Evolutionary conservation across 805 yeast genomes (phyloP).

Genomic region (Candida fluviatilis): DNA sequence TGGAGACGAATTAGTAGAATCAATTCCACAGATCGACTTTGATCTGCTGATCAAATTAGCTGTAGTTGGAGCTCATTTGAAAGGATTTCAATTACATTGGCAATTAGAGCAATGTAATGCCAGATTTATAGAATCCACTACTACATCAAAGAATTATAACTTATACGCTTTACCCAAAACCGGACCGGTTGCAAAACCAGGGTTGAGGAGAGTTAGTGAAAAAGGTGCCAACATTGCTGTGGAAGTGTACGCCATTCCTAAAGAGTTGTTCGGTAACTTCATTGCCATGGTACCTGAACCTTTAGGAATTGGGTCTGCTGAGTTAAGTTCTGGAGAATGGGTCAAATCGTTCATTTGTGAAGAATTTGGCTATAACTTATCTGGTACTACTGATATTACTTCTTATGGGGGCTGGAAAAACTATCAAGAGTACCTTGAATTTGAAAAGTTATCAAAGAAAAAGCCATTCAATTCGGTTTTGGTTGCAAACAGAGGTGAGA

Average conservation of each 20-base stretch:
- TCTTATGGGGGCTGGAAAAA: constrained; percentile 82
- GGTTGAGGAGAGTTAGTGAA: constrained; percentile 63
- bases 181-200: constrained; percentile 88
- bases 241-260: constrained; percentile 83
- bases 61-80: constrained; percentile 94
- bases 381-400: constrained; percentile 80
- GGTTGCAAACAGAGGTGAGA: constrained; percentile 96
- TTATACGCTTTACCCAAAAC: constrained; percentile 77
- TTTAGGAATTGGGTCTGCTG: constrained; percentile 90
- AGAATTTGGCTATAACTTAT: constrained; percentile 71
- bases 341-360: constrained; percentile 95
- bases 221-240: constrained; percentile 61
- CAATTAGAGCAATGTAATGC: constrained; percentile 86
- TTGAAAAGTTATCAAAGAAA: constrained; percentile 16
- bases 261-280: constrained; percentile 73
- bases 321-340: constrained; percentile 73
- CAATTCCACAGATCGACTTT: constrained; percentile 42
- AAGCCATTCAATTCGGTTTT: constrained; percentile 80
- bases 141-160: constrained; percentile 67
- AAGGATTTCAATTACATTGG: constrained; percentile 90
- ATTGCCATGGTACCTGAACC: constrained; percentile 91
- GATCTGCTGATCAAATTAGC: constrained; percentile 61
- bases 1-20: constrained; percentile 41
- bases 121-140: constrained; percentile 56
- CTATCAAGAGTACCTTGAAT: constrained; percentile 42